Evolutionary conservation across 495 filamentous ascomycete genomes (phyloP).

Genomic region (Lepraria neglecta): DNA sequence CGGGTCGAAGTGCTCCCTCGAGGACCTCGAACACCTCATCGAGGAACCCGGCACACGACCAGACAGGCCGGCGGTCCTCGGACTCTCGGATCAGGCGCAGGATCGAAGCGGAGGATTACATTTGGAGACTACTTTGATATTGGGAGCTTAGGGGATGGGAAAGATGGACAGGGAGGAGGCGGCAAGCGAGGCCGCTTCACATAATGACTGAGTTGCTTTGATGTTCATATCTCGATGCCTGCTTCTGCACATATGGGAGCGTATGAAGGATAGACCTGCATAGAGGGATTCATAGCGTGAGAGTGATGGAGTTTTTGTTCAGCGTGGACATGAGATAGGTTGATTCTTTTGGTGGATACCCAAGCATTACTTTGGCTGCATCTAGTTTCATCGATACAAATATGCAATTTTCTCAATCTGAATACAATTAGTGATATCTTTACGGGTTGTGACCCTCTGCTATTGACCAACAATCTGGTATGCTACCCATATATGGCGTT

Average conservation of each 20-base stretch:
- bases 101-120: conserved; percentile 72
- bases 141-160: conserved; percentile 55
- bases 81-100: conserved; percentile 51
- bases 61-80: conserved; percentile 39
- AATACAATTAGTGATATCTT: no score
- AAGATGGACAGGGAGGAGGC: conserved; percentile 58
- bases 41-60: conserved; percentile 42
- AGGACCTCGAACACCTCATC: conserved; percentile 44
- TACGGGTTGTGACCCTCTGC: neutral
- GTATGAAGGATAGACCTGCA: conserved; percentile 10
- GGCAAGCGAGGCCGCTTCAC: conserved; percentile 67
- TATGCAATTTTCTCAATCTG: neutral
- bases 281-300: conserved; percentile 1
- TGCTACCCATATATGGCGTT: no score
- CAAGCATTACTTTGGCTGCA: conserved; percentile 3
- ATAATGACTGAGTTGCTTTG: conserved; percentile 32
- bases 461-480: neutral
- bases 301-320: conserved; percentile 13
- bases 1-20: conserved; percentile 50
- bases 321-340: neutral
- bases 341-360: conserved; percentile 1
- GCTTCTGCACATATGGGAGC: conserved; percentile 17
- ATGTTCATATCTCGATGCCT: conserved; percentile 3
- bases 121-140: conserved; percentile 80
- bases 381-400: neutral